Evolutionary conservation across 2,329 filamentous ascomycete genomes (phyloP).

Genomic region (Fusarium bulbicola): DNA sequence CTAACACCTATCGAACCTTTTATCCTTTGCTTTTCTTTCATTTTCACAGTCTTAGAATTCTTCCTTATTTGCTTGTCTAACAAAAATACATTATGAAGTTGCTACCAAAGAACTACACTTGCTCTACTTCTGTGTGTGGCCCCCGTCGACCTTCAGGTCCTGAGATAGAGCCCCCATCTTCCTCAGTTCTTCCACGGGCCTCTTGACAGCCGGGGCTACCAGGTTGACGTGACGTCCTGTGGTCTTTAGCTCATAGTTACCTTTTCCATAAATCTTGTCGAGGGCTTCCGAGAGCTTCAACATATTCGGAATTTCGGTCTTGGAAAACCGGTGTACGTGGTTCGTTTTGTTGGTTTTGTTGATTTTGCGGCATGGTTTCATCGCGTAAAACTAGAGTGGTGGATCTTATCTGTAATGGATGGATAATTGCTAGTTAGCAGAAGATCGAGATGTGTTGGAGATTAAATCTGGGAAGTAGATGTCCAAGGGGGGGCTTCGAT

Average conservation of each 20-base stretch:
- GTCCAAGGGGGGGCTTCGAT: fast-evolving
- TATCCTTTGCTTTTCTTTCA: fast-evolving
- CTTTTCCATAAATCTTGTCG: slow-evolving; percentile 1
- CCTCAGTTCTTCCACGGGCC: background rate
- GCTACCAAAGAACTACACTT: background rate
- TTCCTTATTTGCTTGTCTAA: background rate
- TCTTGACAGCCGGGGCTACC: background rate
- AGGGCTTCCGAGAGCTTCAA: background rate
- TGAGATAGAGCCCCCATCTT: background rate
- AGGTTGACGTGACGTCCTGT: background rate
- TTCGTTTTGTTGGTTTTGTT: too few relatives aligned
- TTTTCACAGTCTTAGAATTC: background rate
- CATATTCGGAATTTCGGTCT: background rate
- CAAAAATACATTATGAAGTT: background rate
- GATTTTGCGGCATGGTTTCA: background rate
- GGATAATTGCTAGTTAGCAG: background rate
- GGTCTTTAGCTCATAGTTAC: background rate
- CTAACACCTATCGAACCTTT: background rate
- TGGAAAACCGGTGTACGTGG: background rate
- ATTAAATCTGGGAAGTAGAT: too few relatives aligned
- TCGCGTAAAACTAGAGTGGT: background rate
- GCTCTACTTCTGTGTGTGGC: background rate
- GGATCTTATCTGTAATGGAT: fast-evolving
- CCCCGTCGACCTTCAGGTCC: background rate
- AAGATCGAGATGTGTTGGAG: too few relatives aligned